Evolutionary conservation across 371 early-diverging fungal genomes (phyloP).

Genomic region (Actinomucor elegans): DNA sequence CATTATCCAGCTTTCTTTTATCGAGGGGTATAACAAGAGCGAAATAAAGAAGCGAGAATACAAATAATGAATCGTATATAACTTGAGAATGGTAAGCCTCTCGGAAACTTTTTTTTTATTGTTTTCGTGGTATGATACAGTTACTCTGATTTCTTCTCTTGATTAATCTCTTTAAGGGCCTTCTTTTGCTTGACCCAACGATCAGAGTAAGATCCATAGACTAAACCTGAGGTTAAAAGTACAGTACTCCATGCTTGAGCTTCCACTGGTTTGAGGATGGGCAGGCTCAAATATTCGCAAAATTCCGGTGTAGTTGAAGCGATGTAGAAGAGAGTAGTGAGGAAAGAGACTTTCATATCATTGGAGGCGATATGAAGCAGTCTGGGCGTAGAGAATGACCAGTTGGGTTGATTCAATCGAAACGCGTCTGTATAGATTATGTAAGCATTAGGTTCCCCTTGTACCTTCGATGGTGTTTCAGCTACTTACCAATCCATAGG

Average conservation of each 20-base stretch:
- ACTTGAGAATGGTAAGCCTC: no score
- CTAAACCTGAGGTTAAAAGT: conserved; percentile 26
- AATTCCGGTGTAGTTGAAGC: conserved; percentile 23
- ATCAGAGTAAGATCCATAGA: conserved; percentile 27
- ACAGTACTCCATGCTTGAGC: conserved; percentile 46
- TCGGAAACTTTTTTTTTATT: conserved; percentile 11
- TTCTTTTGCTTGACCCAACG: conserved; percentile 18
- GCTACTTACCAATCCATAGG: conserved; percentile 45
- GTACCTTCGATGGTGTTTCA: not conserved
- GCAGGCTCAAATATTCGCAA: conserved; percentile 24
- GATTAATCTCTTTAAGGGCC: conserved; percentile 11
- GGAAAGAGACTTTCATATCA: conserved; percentile 42
- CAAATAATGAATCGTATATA: not conserved
- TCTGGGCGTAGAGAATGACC: conserved; percentile 49
- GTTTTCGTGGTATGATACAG: not conserved
- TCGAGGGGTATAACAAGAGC: not conserved
- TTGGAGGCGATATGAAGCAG: conserved; percentile 32
- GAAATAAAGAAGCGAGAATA: not conserved
- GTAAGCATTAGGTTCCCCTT: not conserved
- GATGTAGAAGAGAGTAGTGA: conserved; percentile 39
- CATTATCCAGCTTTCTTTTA: no score
- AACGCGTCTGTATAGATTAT: conserved; percentile 37
- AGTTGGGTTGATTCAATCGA: conserved; percentile 36
- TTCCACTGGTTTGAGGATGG: conserved; percentile 16
- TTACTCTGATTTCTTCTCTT: conserved; percentile 5